Base-by-base conservation (phyloP, 2,329 filamentous ascomycete genomes). In the Dactylonectria macrodidyma region DNA sequence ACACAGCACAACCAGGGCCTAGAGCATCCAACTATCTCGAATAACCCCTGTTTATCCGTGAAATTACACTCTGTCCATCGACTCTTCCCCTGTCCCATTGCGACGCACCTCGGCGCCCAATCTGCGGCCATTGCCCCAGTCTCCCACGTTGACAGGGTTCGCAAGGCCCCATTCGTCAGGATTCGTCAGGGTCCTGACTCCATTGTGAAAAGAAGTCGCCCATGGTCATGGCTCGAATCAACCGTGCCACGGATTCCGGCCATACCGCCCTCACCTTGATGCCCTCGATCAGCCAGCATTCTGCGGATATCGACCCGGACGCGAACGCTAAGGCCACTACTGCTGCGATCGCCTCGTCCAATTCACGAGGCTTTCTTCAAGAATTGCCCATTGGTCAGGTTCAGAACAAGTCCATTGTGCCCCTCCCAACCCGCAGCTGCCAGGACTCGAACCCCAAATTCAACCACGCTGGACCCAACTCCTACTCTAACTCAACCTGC, bases 361-460 rank as follows among this genome's bases (percentile, higher is more conserved):
- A 64, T 54, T 46, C 67, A 59, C 71, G 70, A 70, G 66, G 72
- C 36, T 67, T 62, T 58, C 76, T 80, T 61, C 72, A 76, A 58
- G 77, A 79, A 62, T 64, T 79, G 47, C 67, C 72, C 46, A 67
- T 75, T 65, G 68, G 67, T 55, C 73, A 76, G 51, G 66, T 61
- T 30, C 73, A 75, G 68, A 79, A 79, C 58, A 73, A 67, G 59
- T 61, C 59, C 65, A 61, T 66, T 73, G 66, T 55, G 33, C 33
- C 57, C 64, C 59, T 55, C 64, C 67, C 60, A 10, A 59, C 68
- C 58, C 63, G 57, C 22, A 33, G 16, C 26, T 51, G 59, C 36
- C 26, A 62, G 34, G 33, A 66, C 24, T 19, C 34, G n/a, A 48
- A 16, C 48, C 52, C 50, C 50, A 60, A 55, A 57, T 14, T 16